phyloP scores from a whole-genome alignment of 2,329 filamentous ascomycete species.

The Fusarium algeriense region DNA sequence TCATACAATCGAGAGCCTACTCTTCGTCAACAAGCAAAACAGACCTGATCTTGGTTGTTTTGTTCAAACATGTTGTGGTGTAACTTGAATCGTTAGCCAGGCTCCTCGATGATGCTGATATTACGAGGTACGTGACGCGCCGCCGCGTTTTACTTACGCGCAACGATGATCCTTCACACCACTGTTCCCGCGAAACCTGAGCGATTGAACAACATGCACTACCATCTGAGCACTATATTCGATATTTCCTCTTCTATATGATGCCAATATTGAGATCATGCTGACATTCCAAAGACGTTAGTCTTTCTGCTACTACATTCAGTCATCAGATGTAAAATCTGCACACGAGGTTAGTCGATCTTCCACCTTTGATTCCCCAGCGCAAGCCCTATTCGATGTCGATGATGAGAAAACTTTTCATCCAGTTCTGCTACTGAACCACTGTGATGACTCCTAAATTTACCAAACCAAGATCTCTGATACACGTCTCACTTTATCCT shows the following conservation, averaged over 20 bases:
- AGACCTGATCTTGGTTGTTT: not conserved
- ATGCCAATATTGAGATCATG: not conserved
- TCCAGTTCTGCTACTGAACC: constrained; percentile 84
- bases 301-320: constrained; percentile 2
- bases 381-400: constrained; percentile 43
- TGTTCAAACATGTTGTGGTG: not conserved
- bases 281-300: constrained; percentile 16
- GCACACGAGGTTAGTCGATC: constrained; percentile 25
- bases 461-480: constrained; percentile 75
- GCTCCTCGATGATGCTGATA: constrained; percentile 12
- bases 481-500: constrained; percentile 41
- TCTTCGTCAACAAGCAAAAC: not conserved
- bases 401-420: constrained; percentile 74
- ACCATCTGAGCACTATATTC: constrained; percentile 71
- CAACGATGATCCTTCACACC: constrained; percentile 68
- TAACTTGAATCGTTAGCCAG: not conserved
- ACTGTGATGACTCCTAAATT: constrained; percentile 72
- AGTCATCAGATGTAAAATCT: not conserved
- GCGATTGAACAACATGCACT: constrained; percentile 78
- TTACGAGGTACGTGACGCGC: constrained; percentile 41
- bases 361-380: not conserved
- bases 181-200: constrained; percentile 73
- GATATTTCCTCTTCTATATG: not conserved
- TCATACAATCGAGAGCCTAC: constrained; percentile 24
- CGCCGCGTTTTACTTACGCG: constrained; percentile 21